Evolutionary conservation across 1,284 basidiomycete species (phyloP).

Genomic region (Marasmius tenuissimus): DNA sequence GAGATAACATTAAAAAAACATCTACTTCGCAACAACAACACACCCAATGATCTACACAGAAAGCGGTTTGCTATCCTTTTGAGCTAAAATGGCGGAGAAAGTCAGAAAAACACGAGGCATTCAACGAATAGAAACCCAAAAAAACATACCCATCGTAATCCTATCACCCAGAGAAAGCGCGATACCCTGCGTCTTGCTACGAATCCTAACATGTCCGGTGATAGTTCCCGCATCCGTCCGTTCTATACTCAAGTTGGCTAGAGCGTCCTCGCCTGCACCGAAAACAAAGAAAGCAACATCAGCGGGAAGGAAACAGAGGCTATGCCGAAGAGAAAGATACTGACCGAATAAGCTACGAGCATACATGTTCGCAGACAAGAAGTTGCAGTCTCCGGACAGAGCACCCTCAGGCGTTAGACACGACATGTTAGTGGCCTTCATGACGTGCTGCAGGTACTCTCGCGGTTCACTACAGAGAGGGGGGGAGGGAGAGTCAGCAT

Average conservation of each 20-base stretch:
- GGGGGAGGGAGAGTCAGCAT: constrained; percentile 3
- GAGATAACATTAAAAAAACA: too few relatives aligned
- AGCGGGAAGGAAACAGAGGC: background rate
- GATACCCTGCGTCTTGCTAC: constrained; percentile 94
- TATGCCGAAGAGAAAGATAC: constrained; percentile 23
- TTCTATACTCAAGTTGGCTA: constrained; percentile 96
- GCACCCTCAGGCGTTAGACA: constrained; percentile 95
- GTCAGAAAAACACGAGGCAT: background rate
- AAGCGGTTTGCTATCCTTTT: constrained; percentile 11
- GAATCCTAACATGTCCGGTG: constrained; percentile 89
- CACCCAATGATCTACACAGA: background rate
- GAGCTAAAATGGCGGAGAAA: background rate
- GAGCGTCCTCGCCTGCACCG: constrained; percentile 85
- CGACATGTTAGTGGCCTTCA: constrained; percentile 94
- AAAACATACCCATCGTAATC: constrained; percentile 78
- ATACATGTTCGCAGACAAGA: constrained; percentile 93
- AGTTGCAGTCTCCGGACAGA: constrained; percentile 89
- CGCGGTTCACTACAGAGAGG: constrained; percentile 61
- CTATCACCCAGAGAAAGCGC: constrained; percentile 92
- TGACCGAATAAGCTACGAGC: constrained; percentile 86
- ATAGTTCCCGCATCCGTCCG: constrained; percentile 81
- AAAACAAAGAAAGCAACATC: background rate
- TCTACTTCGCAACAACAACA: background rate
- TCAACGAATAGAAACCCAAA: background rate
- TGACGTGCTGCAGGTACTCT: constrained; percentile 86